A percentile compares a stretch with the other conserved stretches of the same genome.
Evolutionary conservation across 441 rosid species (phyloP).

Genomic region (Gossypium trilobum): DNA sequence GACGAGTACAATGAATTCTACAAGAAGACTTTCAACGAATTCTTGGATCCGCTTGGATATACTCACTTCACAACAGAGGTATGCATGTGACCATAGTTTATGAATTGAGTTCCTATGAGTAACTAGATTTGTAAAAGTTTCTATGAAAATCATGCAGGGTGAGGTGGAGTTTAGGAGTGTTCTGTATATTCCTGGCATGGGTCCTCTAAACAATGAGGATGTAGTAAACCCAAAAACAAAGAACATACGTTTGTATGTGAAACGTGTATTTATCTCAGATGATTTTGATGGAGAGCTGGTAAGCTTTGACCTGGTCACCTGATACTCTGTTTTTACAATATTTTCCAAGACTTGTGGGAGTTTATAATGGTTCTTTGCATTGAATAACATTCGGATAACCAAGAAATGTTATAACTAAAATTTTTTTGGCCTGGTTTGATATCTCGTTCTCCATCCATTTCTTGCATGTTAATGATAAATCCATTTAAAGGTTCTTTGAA

Average conservation of each 20-base stretch:
- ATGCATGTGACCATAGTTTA: background rate
- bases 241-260: constrained; percentile 79
- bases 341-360: background rate
- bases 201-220: constrained; percentile 88
- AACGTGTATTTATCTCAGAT: constrained; percentile 96
- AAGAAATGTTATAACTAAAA: background rate
- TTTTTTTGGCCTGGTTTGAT: background rate
- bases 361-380: background rate
- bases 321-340: constrained; percentile 7
- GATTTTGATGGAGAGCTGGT: constrained; percentile 99
- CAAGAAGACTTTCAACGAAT: constrained; percentile 87
- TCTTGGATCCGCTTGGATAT: constrained; percentile 79
- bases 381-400: background rate
- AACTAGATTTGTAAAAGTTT: constrained; percentile 8
- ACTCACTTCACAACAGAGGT: constrained; percentile 94
- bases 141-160: constrained; percentile 43
- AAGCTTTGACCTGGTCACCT: constrained; percentile 22
- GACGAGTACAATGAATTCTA: constrained; percentile 82
- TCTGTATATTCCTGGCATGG: constrained; percentile 91
- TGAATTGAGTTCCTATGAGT: background rate
- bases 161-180: constrained; percentile 97
- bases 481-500: background rate
- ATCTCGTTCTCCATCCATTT: background rate
- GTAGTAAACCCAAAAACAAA: constrained; percentile 79
- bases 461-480: background rate